phyloP scores from a whole-genome alignment of 2,329 filamentous ascomycete species.

The Stenocarpella maydis region DNA sequence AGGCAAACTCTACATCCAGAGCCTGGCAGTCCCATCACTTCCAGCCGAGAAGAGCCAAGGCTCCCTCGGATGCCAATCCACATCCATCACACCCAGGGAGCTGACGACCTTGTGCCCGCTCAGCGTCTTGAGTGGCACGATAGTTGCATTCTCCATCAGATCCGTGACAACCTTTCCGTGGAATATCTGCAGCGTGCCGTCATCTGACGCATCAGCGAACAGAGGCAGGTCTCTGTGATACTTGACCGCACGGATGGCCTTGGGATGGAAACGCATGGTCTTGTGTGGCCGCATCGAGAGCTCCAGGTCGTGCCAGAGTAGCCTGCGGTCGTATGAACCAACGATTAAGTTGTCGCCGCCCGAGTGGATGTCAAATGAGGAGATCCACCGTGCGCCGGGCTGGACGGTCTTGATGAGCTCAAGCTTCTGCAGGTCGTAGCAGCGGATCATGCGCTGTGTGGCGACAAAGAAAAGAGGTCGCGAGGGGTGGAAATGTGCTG shows the following conservation, averaged over 20 bases:
- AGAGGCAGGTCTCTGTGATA: constrained; percentile 86
- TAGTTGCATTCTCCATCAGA: constrained; percentile 93
- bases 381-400: constrained; percentile 94
- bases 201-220: constrained; percentile 94
- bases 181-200: constrained; percentile 94
- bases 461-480: constrained; percentile 95
- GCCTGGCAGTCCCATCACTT: constrained; percentile 88
- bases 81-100: constrained; percentile 87
- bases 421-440: constrained; percentile 92
- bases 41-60: constrained; percentile 95
- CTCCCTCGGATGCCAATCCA: constrained; percentile 95
- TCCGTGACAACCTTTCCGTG: constrained; percentile 95
- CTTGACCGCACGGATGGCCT: constrained; percentile 88
- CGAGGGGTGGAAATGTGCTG: constrained; percentile 92
- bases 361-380: constrained; percentile 90
- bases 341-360: constrained; percentile 94
- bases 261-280: constrained; percentile 91
- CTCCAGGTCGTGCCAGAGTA: constrained; percentile 97
- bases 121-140: constrained; percentile 94
- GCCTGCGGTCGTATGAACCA: constrained; percentile 89
- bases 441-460: constrained; percentile 90
- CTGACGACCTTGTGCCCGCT: constrained; percentile 87
- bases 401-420: constrained; percentile 93
- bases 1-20: constrained; percentile 74
- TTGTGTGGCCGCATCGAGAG: constrained; percentile 92